These are phyloP conservation scores for Herpotrichia juniperi DNA, from an alignment of 2,329 filamentous ascomycete genomes.

Conservation along the genomic window DNA sequence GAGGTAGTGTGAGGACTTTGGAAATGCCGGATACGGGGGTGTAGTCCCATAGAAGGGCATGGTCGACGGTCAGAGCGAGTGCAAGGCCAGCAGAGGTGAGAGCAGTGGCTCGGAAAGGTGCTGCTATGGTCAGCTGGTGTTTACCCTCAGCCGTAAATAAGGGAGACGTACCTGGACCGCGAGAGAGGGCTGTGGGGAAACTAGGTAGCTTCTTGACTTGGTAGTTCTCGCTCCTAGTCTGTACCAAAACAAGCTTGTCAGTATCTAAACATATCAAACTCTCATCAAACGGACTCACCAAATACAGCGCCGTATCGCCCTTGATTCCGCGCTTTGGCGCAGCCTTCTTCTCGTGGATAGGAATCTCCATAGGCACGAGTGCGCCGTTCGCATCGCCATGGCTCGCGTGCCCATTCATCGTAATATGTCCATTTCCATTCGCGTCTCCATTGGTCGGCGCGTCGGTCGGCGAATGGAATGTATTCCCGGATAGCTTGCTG, in stretches of 20 bases:
- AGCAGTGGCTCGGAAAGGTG: constrained; percentile 51
- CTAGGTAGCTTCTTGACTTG: constrained; percentile 83
- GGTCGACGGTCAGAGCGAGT: constrained; percentile 77
- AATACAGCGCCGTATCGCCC: constrained; percentile 69
- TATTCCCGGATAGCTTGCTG: constrained; percentile 53
- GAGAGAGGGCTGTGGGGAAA: constrained; percentile 76
- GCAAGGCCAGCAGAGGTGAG: constrained; percentile 71
- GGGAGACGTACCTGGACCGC: constrained; percentile 65
- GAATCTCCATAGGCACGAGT: constrained; percentile 44
- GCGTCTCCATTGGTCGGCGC: constrained; percentile 31
- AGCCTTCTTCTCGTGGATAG: constrained; percentile 48
- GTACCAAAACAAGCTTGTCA: constrained; percentile 11
- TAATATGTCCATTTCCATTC: constrained; percentile 30
- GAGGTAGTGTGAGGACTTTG: constrained; percentile 74
- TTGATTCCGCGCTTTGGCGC: constrained; percentile 63
- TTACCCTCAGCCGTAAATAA: constrained; percentile 11
- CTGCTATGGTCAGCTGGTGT: constrained; percentile 30
- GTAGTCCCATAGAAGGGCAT: constrained; percentile 93
- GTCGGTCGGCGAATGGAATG: constrained; percentile 37
- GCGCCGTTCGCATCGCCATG: constrained; percentile 35
- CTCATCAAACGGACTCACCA: constrained; percentile 58
- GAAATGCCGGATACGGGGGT: constrained; percentile 69
- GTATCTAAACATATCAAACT: constrained; percentile 8
- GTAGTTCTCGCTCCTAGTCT: constrained; percentile 87
- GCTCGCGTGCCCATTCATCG: constrained; percentile 40